These are phyloP conservation scores for Triticum dicoccoides DNA, from an alignment of 176 grass and related monocot genomes.

Conservation along the genomic window DNA sequence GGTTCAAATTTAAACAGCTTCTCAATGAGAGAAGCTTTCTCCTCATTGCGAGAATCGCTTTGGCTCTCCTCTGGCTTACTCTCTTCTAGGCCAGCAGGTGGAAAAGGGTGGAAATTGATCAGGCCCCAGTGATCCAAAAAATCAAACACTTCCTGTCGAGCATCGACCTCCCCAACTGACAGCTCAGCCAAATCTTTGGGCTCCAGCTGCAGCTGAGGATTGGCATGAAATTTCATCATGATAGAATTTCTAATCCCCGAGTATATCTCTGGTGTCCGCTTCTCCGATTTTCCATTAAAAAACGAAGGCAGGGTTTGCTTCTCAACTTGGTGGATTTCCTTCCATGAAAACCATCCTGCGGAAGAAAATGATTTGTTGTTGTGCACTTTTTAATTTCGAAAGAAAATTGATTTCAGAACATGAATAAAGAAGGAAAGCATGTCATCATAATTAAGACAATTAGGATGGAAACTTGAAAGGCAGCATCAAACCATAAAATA, in stretches of 20 bases:
- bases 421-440: slow-evolving; percentile 8
- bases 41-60: slow-evolving; percentile 27
- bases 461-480: slow-evolving; percentile 20
- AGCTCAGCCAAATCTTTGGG: slow-evolving; percentile 79
- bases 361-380: slow-evolving; percentile 40
- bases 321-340: slow-evolving; percentile 74
- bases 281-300: slow-evolving; percentile 89
- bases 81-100: slow-evolving; percentile 51
- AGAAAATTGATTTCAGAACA: not conserved
- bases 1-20: slow-evolving; percentile 86
- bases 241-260: slow-evolving; percentile 85
- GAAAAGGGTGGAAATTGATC: slow-evolving; percentile 98
- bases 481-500: slow-evolving; percentile 20
- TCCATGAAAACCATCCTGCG: slow-evolving; percentile 99
- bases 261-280: slow-evolving; percentile 77
- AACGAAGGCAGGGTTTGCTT: slow-evolving; percentile 86
- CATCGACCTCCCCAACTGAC: slow-evolving; percentile 60
- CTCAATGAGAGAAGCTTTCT: slow-evolving; percentile 56
- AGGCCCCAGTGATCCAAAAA: slow-evolving; percentile 98
- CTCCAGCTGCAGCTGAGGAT: slow-evolving; percentile 75
- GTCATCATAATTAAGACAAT: not conserved
- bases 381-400: slow-evolving; percentile 8
- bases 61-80: slow-evolving; percentile 61
- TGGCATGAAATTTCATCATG: slow-evolving; percentile 84
- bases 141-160: slow-evolving; percentile 72